Evolutionary conservation across 2,329 filamentous ascomycete species (phyloP).

Genomic region (Fusarium compactum): DNA sequence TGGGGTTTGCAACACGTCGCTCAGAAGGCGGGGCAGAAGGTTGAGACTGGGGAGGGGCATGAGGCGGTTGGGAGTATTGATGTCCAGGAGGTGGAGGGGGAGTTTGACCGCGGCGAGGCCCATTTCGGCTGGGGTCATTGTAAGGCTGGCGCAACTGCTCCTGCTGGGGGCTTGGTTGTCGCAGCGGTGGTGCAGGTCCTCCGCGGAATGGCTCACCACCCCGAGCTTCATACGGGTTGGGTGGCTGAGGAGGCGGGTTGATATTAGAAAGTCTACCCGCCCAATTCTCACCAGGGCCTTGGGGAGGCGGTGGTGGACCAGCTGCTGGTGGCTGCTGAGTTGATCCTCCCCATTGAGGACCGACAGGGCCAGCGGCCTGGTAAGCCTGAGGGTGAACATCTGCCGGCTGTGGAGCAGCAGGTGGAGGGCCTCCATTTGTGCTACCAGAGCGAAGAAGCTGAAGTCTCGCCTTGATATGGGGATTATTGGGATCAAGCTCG

Average conservation of each 20-base stretch:
- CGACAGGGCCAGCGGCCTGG: conserved; percentile 83
- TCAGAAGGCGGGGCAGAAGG: conserved; percentile 62
- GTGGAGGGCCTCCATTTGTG: conserved; percentile 77
- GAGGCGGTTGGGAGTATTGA: conserved; percentile 63
- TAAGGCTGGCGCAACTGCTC: conserved; percentile 74
- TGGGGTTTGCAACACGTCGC: conserved; percentile 71
- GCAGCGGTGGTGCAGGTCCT: conserved; percentile 73
- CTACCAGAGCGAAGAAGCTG: conserved; percentile 88
- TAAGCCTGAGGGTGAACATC: conserved; percentile 97
- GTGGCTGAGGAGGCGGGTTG: conserved; percentile 78
- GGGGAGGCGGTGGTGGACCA: conserved; percentile 74
- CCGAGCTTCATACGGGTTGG: conserved; percentile 84
- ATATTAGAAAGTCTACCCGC: conserved; percentile 81
- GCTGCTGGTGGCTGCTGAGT: conserved; percentile 64
- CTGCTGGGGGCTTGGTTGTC: conserved; percentile 81
- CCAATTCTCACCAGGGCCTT: conserved; percentile 65
- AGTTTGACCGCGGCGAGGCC: conserved; percentile 62
- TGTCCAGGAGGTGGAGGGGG: conserved; percentile 55
- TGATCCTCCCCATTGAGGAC: conserved; percentile 90
- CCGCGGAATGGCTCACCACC: conserved; percentile 73
- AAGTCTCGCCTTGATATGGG: conserved; percentile 94
- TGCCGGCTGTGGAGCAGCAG: conserved; percentile 87
- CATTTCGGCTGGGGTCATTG: conserved; percentile 56
- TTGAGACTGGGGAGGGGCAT: conserved; percentile 59
- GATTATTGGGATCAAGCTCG: conserved; percentile 91